These are phyloP conservation scores for Colletotrichum endophyticum DNA, from an alignment of 2,329 filamentous ascomycete species.

Conservation along the genomic window DNA sequence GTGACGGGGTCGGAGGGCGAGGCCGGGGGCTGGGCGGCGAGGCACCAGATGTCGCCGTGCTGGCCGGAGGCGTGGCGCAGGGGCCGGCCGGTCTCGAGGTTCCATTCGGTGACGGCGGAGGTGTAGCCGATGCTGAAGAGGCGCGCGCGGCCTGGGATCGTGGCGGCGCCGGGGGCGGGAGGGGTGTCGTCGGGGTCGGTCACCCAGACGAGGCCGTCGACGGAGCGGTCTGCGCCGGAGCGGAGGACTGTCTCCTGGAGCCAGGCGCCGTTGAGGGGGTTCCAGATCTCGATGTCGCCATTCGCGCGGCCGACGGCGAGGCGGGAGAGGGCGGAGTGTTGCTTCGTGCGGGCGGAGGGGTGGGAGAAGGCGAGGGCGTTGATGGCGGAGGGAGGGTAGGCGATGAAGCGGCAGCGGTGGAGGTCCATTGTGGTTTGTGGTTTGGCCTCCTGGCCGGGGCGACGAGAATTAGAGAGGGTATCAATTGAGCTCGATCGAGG, in stretches of 20 bases:
- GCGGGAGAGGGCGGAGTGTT: slow-evolving; percentile 63
- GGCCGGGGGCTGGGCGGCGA: slow-evolving; percentile 77
- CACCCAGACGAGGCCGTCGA: slow-evolving; percentile 92
- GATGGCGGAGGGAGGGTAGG: slow-evolving; percentile 88
- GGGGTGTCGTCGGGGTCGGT: slow-evolving; percentile 75
- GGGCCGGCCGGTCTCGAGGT: slow-evolving; percentile 79
- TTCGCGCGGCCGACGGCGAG: slow-evolving; percentile 92
- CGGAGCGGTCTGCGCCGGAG: slow-evolving; percentile 83
- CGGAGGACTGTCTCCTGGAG: slow-evolving; percentile 86
- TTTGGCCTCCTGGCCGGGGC: slow-evolving; percentile 3
- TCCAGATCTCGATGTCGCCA: slow-evolving; percentile 98
- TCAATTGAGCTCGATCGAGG: not conserved
- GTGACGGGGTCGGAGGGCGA: slow-evolving; percentile 35
- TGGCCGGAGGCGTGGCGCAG: slow-evolving; percentile 87
- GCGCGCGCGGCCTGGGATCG: slow-evolving; percentile 59
- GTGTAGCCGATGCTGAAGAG: slow-evolving; percentile 98
- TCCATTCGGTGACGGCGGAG: slow-evolving; percentile 92
- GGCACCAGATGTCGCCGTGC: slow-evolving; percentile 96
- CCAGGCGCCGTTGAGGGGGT: slow-evolving; percentile 82
- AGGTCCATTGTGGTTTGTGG: slow-evolving; percentile 74
- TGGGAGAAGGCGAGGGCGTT: slow-evolving; percentile 96
- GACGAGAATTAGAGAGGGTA: not conserved
- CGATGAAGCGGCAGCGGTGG: slow-evolving; percentile 95
- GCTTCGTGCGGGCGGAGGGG: slow-evolving; percentile 54
- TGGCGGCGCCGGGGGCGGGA: slow-evolving; percentile 47